Evolutionary conservation across 106 monocot species (phyloP), one percentile per base, ranked within the genome.

Genomic region (Alisma plantagoaquatica): DNA sequence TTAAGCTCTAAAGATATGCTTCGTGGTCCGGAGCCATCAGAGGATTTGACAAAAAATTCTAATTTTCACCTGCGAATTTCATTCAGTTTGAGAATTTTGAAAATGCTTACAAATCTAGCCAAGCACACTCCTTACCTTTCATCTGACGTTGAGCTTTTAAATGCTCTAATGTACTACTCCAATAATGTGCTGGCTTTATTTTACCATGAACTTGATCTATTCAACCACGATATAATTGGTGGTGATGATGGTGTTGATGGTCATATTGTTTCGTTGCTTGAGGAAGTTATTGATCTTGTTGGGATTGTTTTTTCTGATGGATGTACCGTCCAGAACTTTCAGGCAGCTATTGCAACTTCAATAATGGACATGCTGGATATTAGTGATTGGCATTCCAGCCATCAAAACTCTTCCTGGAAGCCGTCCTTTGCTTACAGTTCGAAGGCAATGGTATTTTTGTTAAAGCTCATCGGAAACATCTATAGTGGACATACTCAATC

Each of bases 271-370:
- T 67, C 66, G 23, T 71, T 86, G 45, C 23, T 98, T 20, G 98
- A 98, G 59, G 90, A 98, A 56, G 82, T 82, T 65, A 69, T 85
- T 20, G 62, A 74, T 22, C 61, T 98, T 64, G 73, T 77, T 15
- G 67, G 74, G 52, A 52, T 67, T 48, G 33, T 69, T 16, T 82
- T 79, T 59, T 59, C 42, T 33, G 61, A 85, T 63, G 62, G 58
- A 53, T 33, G 44, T 43, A 63, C 86, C n/a, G 74, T 57, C 61
- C 57, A 59, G 33, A 86, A 78, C 57, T 53, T 98, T 23, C 69
- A 61, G n/a, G 54, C 65, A 60, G 81, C 68, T 33, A 42, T 98
- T 28, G 33, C 79, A 54, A 73, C 85, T 53, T 79, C 78, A 20
- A 72, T 90, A 52, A 29, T 98, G 46, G 72, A 73, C 43, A 72